Evolutionary conservation across 306 rosid species (phyloP), one percentile per base, ranked within the genome.

Genomic region (Carpinus fangiana): DNA sequence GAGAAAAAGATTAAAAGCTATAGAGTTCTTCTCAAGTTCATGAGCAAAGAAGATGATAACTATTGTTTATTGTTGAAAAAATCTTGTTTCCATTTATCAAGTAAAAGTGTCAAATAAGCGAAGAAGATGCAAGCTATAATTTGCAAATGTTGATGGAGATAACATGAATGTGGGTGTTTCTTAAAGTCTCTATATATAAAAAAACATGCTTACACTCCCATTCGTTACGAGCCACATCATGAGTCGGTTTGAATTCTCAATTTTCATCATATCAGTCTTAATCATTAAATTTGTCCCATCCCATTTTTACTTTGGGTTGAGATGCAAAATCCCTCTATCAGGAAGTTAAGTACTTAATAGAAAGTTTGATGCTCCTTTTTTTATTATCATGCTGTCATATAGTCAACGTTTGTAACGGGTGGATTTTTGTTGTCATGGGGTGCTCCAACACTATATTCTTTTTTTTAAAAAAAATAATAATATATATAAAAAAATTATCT

Each of bases 321-420:
- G 9, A 26, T 23, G 70, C 55, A 45, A n/a, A 60, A 23, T 50
- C 9, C 9, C 31, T 60, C 46, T 46, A 59, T 47, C 71, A 60
- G 46, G 28, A 28, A 62, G 9, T 56, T 60, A 54, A 28, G 62
- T 67, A 20, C 31, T 45, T 67, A 7, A 80, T 31, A 16, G 79
- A 74, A 10, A 45, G 41, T 80, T 14, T 2, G 57, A 17, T 53
- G 34, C 45, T 51, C 18, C 16, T 48, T 0, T 62, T 31, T 52
- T 20, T 11, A 28, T 48, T 34, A 50, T 28, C 67, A 11, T 8
- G 14, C 8, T 55, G 53, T 13, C 73, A 43, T 41, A 41, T 55
- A 21, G 17, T 46, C n/a, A 3, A 13, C 57, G 20, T 67, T 31
- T 54, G 16, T 26, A 43, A 47, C 12, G 60, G 46, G 52, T 70